Evolutionary conservation across 2,329 filamentous ascomycete species (phyloP).

Genomic region (Didymella pomorum): DNA sequence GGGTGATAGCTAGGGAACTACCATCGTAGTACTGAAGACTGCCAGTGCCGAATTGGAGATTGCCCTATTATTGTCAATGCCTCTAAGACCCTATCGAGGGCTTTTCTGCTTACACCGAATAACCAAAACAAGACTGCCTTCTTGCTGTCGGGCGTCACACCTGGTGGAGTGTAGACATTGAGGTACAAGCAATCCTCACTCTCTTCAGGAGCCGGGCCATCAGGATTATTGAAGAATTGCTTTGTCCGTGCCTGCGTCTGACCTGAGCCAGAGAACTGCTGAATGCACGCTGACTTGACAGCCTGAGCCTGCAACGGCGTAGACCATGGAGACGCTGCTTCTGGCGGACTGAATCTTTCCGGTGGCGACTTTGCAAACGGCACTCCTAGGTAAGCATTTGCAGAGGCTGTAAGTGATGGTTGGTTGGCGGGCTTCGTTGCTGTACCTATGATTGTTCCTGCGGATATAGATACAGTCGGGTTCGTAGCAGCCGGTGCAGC

Average conservation of each 20-base stretch:
- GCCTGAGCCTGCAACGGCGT: conserved; percentile 20
- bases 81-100: neutral
- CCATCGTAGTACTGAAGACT: conserved; percentile 31
- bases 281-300: conserved; percentile 28
- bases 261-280: conserved; percentile 25
- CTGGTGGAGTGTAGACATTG: conserved; percentile 46
- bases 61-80: conserved; percentile 31
- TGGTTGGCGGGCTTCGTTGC: conserved; percentile 16
- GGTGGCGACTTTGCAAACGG: conserved; percentile 29
- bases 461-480: conserved; percentile 19
- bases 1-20: conserved; percentile 34
- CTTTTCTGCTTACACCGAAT: neutral
- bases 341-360: conserved; percentile 25
- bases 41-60: conserved; percentile 33
- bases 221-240: conserved; percentile 21
- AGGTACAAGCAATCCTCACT: conserved; percentile 52
- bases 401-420: conserved; percentile 18
- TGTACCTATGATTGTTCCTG: conserved; percentile 21
- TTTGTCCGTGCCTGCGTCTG: conserved; percentile 19
- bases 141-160: conserved; percentile 16
- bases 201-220: conserved; percentile 26
- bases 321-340: conserved; percentile 24
- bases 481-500: conserved; percentile 10
- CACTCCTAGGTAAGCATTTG: conserved; percentile 25
- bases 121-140: conserved; percentile 30